Percentiles rank a stretch among this genome's conserved stretches.
Evolutionary conservation across 352 stramenopile species (phyloP).

Genomic region (Pythium oligandrum): DNA sequence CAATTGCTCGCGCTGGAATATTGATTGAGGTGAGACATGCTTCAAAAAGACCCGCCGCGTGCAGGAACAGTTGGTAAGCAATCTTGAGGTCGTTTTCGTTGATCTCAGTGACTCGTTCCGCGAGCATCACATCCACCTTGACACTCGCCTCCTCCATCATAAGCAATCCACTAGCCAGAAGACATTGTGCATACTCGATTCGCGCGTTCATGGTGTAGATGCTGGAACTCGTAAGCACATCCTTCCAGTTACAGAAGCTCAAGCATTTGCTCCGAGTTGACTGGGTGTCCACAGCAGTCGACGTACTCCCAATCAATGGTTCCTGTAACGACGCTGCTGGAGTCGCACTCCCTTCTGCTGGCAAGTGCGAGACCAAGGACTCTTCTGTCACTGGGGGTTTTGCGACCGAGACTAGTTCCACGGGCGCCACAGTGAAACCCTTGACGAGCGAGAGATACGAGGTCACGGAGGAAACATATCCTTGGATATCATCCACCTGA

Average conservation of each 20-base stretch:
- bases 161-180: constrained; percentile 38
- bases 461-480: constrained; percentile 26
- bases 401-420: constrained; percentile 8
- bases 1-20: constrained; percentile 23
- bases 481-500: constrained; percentile 25
- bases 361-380: background rate
- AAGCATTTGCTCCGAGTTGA: constrained; percentile 31
- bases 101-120: constrained; percentile 33
- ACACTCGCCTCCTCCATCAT: constrained; percentile 39
- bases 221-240: constrained; percentile 38
- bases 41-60: constrained; percentile 47
- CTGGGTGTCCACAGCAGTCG: constrained; percentile 2
- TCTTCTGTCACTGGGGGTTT: constrained; percentile 5
- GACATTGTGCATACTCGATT: constrained; percentile 45
- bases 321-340: constrained; percentile 25
- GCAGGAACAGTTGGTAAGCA: constrained; percentile 58
- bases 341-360: background rate
- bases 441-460: constrained; percentile 56
- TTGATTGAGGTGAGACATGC: constrained; percentile 42
- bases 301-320: constrained; percentile 29
- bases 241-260: constrained; percentile 51
- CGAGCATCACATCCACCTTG: constrained; percentile 39
- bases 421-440: constrained; percentile 32
- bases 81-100: constrained; percentile 64
- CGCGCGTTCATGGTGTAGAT: constrained; percentile 46